phyloP scores from a whole-genome alignment of 192 early-diverging fungal genomes.

The Entomortierella parvispora region DNA sequence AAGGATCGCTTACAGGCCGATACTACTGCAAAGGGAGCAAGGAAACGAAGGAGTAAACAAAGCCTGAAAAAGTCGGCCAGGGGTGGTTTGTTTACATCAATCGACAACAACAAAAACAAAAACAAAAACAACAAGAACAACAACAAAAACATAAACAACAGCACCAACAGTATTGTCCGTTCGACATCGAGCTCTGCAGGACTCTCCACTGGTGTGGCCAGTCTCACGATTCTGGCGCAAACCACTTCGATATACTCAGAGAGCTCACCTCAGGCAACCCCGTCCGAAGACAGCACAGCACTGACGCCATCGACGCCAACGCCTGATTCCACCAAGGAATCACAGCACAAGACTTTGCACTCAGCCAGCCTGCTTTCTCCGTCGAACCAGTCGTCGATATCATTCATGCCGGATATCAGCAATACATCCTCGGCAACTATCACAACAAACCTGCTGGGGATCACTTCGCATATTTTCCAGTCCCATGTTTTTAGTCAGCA shows the following conservation, averaged over 20 bases:
- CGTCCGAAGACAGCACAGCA: conserved; percentile 1
- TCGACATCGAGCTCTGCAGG: too few species aligned
- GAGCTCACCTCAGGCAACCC: not conserved
- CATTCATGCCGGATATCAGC: conserved; percentile 22
- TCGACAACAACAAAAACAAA: too few species aligned
- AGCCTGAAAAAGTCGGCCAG: too few species aligned
- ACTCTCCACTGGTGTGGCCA: too few species aligned
- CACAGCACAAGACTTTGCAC: not conserved
- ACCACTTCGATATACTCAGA: too few species aligned
- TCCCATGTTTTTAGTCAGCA: conserved; percentile 3
- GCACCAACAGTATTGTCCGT: too few species aligned
- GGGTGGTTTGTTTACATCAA: too few species aligned
- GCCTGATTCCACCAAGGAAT: not conserved
- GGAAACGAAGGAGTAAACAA: conserved; percentile 22
- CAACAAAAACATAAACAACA: too few species aligned
- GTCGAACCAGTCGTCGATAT: not conserved
- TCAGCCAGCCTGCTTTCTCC: conserved; percentile 7
- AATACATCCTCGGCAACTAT: conserved; percentile 31
- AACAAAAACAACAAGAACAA: too few species aligned
- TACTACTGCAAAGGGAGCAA: too few species aligned
- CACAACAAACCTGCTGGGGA: conserved; percentile 23
- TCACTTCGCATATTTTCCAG: conserved; percentile 22
- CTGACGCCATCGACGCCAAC: conserved; percentile 6
- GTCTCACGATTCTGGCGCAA: too few species aligned
- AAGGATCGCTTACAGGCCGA: too few species aligned